Base-by-base conservation (phyloP, 2,329 filamentous ascomycete genomes). In the Chrysoporthe deuterocubensis region DNA sequence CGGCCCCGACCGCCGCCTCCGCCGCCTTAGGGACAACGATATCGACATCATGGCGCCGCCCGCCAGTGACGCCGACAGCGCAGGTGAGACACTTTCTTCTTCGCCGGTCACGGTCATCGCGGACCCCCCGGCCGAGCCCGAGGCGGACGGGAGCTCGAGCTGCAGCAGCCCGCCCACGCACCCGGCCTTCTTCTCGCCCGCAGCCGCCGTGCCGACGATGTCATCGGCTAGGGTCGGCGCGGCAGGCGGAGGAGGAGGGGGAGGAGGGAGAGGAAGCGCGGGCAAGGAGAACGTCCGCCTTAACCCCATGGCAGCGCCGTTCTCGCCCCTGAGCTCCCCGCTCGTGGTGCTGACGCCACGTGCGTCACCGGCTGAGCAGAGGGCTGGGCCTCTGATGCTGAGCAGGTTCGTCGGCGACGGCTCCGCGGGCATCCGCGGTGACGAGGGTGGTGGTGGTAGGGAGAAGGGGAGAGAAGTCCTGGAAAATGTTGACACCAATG, bases 401-500 rank as follows among this genome's bases (percentile, higher is more conserved):
- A 48, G 60, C 57, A 63, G 64, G 56, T 70, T 61, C 68, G 44
- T 64, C 32, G 37, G 65, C 48, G 65, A 67, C 13, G 57, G 62
- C 63, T 43, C 48, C 40, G 48, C 46, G 50, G 56, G 62, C 32
- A 32, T 21, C 13, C 18, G 54, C 43, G 16, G 26, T 42, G 44
- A 42, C 26, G 48, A n/a, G 6, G 60, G 43, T 50, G 16, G 32
- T n/a, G 32, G 46, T 44, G 21, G 32, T 37, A 52, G 26, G n/a
- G 40, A 42, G 46, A 48, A n/a, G 32, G 48, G 3, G 18, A 50
- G 11, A 32, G 32, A 7, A n/a, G 63, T 42, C 3, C 40, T 58
- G 34, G 58, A 58, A 59, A 48, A 62, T 69, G 54, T 69, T 70
- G 57, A 70, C 67, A 67, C n/a, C 50, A 69, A 58, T 70, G 16